Base-by-base conservation (phyloP, 2,329 filamentous ascomycete genomes). In the Penicillium hordei region DNA sequence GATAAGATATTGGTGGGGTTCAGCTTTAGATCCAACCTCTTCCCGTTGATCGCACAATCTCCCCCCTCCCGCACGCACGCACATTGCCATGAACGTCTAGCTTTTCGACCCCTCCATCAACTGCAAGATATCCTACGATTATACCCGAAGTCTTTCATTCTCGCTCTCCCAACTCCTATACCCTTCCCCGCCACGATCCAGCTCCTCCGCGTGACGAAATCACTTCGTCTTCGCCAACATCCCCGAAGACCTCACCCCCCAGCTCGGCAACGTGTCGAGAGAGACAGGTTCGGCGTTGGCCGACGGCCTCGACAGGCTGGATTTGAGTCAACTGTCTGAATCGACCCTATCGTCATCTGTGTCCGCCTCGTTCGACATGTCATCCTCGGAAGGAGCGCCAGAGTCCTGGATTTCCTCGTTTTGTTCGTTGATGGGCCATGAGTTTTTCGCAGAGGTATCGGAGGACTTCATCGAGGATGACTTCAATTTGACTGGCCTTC, bases 401-500 rank as follows among this genome's bases (percentile, higher is more conserved):
- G 94, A 99, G 81, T 96, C 93, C 55, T 99, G 94, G 94, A 97
- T 99, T 80, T 89, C 91, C 63, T 95, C 93, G 58, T 99, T 97
- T 76, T 99, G 94, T 81, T 92, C 91, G 39, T 82, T 97, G 45
- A 85, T 97, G 60, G 94, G 94, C 61, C 94, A 99, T 75, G 94
- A 99, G 77, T 99, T 97, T 80, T 99, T 99, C 76, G 94, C 94
- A 62, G 94, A 99, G 80, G 93, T 99, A 50, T 94, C 91, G 45
- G 94, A 99, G 78, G 94, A 99, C 72, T 99, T 99, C 70, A 97
- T 99, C 72, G 94, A 99, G 76, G 94, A 99, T 86, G 94, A 99
- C 77, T 99, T 99, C 83, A 99, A 99, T 77, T 82, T 99, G 64
- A 99, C 94, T 0, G 94, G 94, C 49, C 82, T 99, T 70, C 92